A percentile compares a stretch with the other conserved stretches of the same genome.
phyloP scores from a whole-genome alignment of 2,329 filamentous ascomycete species.

The Teratosphaeria destructans region DNA sequence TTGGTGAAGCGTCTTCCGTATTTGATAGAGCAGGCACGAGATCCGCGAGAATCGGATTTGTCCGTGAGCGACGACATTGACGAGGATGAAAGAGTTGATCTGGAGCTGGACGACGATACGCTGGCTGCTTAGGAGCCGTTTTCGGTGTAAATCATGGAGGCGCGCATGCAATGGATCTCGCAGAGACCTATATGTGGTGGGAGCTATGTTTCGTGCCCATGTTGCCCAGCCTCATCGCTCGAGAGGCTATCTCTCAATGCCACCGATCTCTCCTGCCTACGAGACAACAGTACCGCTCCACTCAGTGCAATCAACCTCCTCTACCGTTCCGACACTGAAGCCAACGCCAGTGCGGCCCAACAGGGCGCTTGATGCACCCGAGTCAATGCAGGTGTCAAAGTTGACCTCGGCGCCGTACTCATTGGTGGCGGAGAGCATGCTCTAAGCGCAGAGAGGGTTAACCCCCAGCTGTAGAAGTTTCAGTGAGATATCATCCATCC shows the following conservation, averaged over 20 bases:
- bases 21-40: background rate
- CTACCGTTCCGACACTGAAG: slow-evolving; percentile 22
- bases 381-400: slow-evolving; percentile 29
- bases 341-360: slow-evolving; percentile 24
- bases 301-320: slow-evolving; percentile 13
- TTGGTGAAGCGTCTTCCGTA: background rate
- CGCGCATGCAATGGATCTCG: background rate
- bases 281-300: too few species aligned
- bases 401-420: slow-evolving; percentile 32
- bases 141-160: background rate
- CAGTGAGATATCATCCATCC: background rate
- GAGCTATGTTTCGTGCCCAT: background rate
- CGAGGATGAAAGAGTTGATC: background rate
- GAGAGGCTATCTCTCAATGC: background rate
- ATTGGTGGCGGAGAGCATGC: slow-evolving; percentile 22
- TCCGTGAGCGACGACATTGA: background rate
- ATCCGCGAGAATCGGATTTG: background rate
- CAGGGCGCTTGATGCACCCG: slow-evolving; percentile 27
- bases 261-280: too few species aligned
- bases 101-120: background rate
- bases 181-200: background rate
- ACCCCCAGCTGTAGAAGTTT: slow-evolving; percentile 12
- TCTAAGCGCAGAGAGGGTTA: slow-evolving; percentile 30
- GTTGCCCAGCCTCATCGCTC: background rate
- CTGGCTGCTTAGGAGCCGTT: background rate